These are phyloP conservation scores for Diospyros lotus DNA, from an alignment of 148 eudicot genomes.

Conservation along the genomic window DNA sequence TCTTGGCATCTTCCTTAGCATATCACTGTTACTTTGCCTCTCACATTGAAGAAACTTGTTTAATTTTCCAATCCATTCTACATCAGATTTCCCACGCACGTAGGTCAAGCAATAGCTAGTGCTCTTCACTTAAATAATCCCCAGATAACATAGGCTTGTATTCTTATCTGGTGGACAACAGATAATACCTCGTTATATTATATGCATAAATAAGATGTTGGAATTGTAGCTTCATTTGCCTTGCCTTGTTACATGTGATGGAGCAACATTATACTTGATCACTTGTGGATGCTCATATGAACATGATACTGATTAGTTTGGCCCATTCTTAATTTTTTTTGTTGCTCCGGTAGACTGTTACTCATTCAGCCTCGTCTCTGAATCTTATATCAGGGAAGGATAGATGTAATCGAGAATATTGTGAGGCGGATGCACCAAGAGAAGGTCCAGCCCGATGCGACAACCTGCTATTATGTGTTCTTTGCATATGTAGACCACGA, in stretches of 20 bases:
- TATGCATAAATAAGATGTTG: too few species aligned
- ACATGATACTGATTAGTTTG: too few species aligned
- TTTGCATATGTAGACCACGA: constrained; percentile 46
- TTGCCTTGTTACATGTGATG: too few species aligned
- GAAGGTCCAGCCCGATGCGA: constrained; percentile 62
- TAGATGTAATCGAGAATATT: constrained; percentile 60
- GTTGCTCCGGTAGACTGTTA: too few species aligned
- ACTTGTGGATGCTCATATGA: too few species aligned
- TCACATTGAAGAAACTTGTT: neutral
- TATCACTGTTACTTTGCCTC: neutral
- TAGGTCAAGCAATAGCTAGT: neutral
- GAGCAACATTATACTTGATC: too few species aligned
- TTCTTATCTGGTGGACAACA: too few species aligned
- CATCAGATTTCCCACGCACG: neutral
- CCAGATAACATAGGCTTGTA: too few species aligned
- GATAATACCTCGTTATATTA: too few species aligned
- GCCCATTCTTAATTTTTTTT: too few species aligned
- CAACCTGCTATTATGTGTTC: constrained; percentile 64
- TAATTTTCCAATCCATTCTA: neutral
- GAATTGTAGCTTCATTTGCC: too few species aligned
- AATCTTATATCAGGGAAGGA: constrained; percentile 45
- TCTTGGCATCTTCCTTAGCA: neutral
- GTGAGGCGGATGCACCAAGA: constrained; percentile 53
- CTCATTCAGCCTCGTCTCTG: neutral
- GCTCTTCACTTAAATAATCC: neutral